phyloP scores from a whole-genome alignment of 1,284 basidiomycete genomes.

The Malassezia japonica region DNA sequence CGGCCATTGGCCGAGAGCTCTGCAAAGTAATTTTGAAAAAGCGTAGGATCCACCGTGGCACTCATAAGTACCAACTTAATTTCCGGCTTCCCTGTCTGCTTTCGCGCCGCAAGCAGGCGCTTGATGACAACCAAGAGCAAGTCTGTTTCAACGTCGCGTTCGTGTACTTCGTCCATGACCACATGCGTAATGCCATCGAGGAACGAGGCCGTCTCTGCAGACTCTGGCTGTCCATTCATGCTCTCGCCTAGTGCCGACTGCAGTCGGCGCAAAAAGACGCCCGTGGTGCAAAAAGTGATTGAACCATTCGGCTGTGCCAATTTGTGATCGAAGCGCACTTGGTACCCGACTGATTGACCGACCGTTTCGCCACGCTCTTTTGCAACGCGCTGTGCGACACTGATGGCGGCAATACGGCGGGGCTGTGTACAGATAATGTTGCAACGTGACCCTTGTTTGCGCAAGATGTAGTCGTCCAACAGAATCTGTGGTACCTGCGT shows the following conservation, averaged over 20 bases:
- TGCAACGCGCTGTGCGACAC: constrained; percentile 82
- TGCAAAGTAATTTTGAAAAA: constrained; percentile 80
- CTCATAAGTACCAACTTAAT: constrained; percentile 90
- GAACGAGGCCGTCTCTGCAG: constrained; percentile 36
- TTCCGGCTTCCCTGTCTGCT: constrained; percentile 61
- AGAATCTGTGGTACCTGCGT: constrained; percentile 90
- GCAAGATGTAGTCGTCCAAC: constrained; percentile 71
- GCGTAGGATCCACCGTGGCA: constrained; percentile 79
- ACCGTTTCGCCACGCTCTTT: constrained; percentile 72
- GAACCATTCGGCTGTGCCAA: constrained; percentile 68
- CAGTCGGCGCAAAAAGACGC: constrained; percentile 77
- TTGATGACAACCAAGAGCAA: constrained; percentile 82
- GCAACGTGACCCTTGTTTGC: constrained; percentile 69
- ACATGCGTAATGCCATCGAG: constrained; percentile 82
- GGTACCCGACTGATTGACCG: constrained; percentile 74
- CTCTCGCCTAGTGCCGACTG: constrained; percentile 61
- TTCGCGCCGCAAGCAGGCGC: constrained; percentile 66
- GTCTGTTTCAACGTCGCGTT: constrained; percentile 90
- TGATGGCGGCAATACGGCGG: constrained; percentile 80
- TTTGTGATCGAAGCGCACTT: constrained; percentile 80
- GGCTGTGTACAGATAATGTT: constrained; percentile 93
- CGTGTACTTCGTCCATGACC: constrained; percentile 91
- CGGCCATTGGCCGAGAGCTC: constrained; percentile 49
- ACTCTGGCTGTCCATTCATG: neutral
- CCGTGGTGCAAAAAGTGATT: constrained; percentile 88